Percentiles rank a stretch among this genome's conserved stretches.
Evolutionary conservation across 371 early-diverging fungal genomes (phyloP).

Genomic region (Mucor velutinosus): DNA sequence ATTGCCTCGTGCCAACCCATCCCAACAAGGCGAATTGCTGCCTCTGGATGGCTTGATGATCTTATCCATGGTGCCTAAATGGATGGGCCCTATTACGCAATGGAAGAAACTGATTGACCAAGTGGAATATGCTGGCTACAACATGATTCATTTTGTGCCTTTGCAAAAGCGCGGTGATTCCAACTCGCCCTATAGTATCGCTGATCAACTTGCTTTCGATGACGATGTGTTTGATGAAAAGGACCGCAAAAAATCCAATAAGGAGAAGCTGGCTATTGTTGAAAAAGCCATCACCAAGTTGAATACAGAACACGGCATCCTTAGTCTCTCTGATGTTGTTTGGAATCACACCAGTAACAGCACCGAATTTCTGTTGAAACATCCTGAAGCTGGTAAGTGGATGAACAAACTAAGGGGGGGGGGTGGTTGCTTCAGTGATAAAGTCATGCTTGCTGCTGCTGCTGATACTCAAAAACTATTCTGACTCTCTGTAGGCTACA

Average conservation of each 20-base stretch:
- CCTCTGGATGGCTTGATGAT: conserved; percentile 85
- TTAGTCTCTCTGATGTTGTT: conserved; percentile 92
- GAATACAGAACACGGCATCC: conserved; percentile 66
- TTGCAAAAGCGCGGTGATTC: conserved; percentile 87
- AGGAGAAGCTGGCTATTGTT: conserved; percentile 63
- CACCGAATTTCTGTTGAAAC: conserved; percentile 85
- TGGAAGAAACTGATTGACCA: conserved; percentile 80
- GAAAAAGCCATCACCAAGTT: conserved; percentile 55
- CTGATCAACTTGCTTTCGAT: conserved; percentile 85
- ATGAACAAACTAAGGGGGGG: not conserved
- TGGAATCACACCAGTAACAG: conserved; percentile 98
- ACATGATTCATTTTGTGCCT: conserved; percentile 97
- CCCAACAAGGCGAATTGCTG: conserved; percentile 20
- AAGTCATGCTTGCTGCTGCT: too few species aligned
- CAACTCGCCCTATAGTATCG: conserved; percentile 95
- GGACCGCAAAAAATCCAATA: conserved; percentile 46
- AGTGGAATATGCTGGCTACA: conserved; percentile 81
- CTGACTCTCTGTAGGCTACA: conserved; percentile 72
- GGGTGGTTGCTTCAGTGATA: not conserved
- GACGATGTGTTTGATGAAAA: conserved; percentile 77
- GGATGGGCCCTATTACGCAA: conserved; percentile 83
- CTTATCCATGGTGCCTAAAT: conserved; percentile 91
- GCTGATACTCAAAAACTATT: not conserved
- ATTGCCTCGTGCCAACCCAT: conserved; percentile 11
- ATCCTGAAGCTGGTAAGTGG: conserved; percentile 87